These are phyloP conservation scores for Dorcoceras hygrometricum DNA, from an alignment of 257 asterid species.

Conservation along the genomic window DNA sequence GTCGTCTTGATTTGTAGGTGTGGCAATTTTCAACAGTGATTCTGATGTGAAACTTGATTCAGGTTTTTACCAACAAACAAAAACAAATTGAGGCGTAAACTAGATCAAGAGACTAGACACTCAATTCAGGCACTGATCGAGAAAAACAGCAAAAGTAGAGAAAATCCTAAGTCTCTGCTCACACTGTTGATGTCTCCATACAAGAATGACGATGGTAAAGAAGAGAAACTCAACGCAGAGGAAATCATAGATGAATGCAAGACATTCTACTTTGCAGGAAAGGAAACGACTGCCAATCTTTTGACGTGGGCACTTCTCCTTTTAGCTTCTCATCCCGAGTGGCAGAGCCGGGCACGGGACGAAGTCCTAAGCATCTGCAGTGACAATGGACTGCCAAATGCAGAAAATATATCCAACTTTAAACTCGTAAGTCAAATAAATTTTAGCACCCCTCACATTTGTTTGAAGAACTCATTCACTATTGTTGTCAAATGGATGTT, in stretches of 20 bases:
- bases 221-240: conserved; percentile 41
- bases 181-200: conserved; percentile 30
- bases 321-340: conserved; percentile 60
- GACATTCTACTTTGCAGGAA: conserved; percentile 80
- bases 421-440: conserved; percentile 33
- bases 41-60: conserved; percentile 6
- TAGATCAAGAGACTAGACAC: conserved; percentile 43
- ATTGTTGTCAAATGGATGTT: neutral
- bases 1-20: too few species aligned
- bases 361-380: conserved; percentile 41
- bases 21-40: neutral
- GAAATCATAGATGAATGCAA: conserved; percentile 70
- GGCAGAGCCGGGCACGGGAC: conserved; percentile 61
- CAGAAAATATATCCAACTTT: conserved; percentile 32
- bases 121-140: conserved; percentile 32
- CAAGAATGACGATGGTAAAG: conserved; percentile 35
- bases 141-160: conserved; percentile 17
- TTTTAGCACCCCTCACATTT: neutral
- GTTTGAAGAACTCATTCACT: neutral
- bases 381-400: conserved; percentile 27
- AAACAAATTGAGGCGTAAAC: conserved; percentile 34
- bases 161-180: conserved; percentile 32
- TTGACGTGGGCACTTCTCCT: conserved; percentile 69
- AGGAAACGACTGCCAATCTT: conserved; percentile 65
- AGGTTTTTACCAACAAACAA: conserved; percentile 42